A percentile compares a stretch with the other conserved stretches of the same genome.
Evolutionary conservation across 208 protist genomes (phyloP).

Genomic region (Trypanosoma theileri): DNA sequence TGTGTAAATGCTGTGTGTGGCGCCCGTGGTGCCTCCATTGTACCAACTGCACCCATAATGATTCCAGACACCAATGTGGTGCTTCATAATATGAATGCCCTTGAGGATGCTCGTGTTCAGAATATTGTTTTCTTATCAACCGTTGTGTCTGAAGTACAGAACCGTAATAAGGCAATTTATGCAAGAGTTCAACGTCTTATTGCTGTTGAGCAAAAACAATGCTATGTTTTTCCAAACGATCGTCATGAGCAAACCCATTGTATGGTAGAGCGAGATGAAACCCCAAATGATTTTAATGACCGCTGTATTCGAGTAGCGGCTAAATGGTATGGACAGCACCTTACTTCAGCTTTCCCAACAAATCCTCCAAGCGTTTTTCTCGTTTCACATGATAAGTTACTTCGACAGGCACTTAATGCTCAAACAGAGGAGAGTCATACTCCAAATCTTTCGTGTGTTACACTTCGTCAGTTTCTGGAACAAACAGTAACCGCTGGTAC

Average conservation of each 20-base stretch:
- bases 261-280: constrained; percentile 62
- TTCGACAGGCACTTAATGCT: constrained; percentile 32
- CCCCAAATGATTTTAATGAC: constrained; percentile 90
- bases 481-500: constrained; percentile 43
- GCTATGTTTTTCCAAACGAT: constrained; percentile 93
- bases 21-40: constrained; percentile 29
- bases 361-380: constrained; percentile 39
- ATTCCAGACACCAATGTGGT: constrained; percentile 92
- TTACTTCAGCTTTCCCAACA: constrained; percentile 41
- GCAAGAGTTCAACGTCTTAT: constrained; percentile 80
- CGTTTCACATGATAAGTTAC: constrained; percentile 72
- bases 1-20: constrained; percentile 42
- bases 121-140: constrained; percentile 91
- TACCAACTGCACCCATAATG: constrained; percentile 39
- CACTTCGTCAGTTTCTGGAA: constrained; percentile 65
- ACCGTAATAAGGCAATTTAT: constrained; percentile 89
- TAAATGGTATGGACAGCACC: constrained; percentile 86
- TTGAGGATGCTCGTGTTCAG: constrained; percentile 72
- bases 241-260: constrained; percentile 88
- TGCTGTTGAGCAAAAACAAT: constrained; percentile 59
- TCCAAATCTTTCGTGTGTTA: constrained; percentile 60
- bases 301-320: constrained; percentile 80
- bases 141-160: constrained; percentile 88
- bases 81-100: constrained; percentile 92
- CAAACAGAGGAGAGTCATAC: constrained; percentile 29